These are phyloP conservation scores for Termitomyces titanicus DNA, from an alignment of 768 basidiomycete genomes.

Conservation along the genomic window DNA sequence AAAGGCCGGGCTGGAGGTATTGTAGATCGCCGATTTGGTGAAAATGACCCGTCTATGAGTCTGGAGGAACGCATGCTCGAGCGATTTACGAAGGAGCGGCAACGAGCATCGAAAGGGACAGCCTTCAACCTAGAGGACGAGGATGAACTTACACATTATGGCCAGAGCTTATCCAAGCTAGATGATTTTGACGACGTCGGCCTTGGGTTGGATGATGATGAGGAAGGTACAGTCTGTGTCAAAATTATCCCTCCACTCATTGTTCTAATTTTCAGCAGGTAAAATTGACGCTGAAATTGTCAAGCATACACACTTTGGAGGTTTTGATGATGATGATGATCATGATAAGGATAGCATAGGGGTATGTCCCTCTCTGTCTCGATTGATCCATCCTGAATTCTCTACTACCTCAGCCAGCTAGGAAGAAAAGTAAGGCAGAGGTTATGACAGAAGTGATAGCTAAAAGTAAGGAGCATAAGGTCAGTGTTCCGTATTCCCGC, in stretches of 20 bases:
- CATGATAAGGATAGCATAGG: conserved; percentile 52
- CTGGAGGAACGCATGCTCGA: conserved; percentile 96
- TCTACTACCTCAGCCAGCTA: conserved; percentile 49
- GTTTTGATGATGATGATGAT: conserved; percentile 71
- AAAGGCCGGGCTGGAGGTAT: conserved; percentile 84
- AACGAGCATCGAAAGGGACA: conserved; percentile 68
- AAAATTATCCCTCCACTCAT: neutral
- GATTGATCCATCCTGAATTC: neutral
- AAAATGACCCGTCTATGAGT: conserved; percentile 89
- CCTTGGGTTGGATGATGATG: conserved; percentile 56
- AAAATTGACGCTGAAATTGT: conserved; percentile 70
- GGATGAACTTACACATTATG: conserved; percentile 88
- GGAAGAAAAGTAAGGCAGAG: conserved; percentile 91
- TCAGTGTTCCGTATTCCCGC: conserved; percentile 21
- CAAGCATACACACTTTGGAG: conserved; percentile 75
- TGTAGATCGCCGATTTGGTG: conserved; percentile 93
- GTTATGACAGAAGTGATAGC: conserved; percentile 98
- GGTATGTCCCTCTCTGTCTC: conserved; percentile 16
- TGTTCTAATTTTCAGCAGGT: conserved; percentile 33
- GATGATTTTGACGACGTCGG: conserved; percentile 81
- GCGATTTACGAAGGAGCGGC: conserved; percentile 89
- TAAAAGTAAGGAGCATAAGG: conserved; percentile 96
- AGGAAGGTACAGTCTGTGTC: conserved; percentile 40
- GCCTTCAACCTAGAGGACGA: conserved; percentile 92
- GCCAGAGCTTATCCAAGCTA: conserved; percentile 78